phyloP scores from a whole-genome alignment of 371 early-diverging fungal species.

The Mucor saturninus region DNA sequence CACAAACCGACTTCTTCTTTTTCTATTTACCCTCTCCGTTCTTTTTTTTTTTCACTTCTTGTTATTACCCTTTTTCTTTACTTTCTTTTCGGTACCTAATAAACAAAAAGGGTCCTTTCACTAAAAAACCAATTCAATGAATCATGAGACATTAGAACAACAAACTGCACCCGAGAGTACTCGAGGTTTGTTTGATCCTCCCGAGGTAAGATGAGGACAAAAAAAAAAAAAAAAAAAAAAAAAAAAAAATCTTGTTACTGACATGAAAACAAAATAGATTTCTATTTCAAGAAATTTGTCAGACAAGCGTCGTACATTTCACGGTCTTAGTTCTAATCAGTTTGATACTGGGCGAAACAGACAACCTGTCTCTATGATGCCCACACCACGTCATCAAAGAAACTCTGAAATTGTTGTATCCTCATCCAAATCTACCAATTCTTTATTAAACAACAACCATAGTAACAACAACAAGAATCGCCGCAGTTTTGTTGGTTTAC shows the following conservation, averaged over 20 bases:
- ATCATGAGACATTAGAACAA: constrained; percentile 51
- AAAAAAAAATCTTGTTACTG: not conserved
- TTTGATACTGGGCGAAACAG: constrained; percentile 17
- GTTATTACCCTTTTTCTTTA: constrained; percentile 18
- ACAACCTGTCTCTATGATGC: constrained; percentile 33
- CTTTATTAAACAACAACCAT: constrained; percentile 3
- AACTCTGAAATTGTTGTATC: constrained; percentile 43
- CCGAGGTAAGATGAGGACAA: constrained; percentile 22
- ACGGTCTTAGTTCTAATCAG: constrained; percentile 18
- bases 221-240: not conserved
- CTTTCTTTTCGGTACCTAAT: constrained; percentile 4
- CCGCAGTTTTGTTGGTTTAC: constrained; percentile 23
- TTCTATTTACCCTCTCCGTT: constrained; percentile 12
- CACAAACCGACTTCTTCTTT: constrained; percentile 1
- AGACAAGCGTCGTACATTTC: constrained; percentile 44
- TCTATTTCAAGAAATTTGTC: constrained; percentile 11
- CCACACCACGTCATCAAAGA: constrained; percentile 40
- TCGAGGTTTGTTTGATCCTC: constrained; percentile 54
- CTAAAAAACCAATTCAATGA: constrained; percentile 25
- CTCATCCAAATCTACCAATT: constrained; percentile 24
- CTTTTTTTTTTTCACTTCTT: constrained; percentile 22
- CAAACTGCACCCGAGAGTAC: constrained; percentile 61
- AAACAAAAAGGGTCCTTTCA: not conserved
- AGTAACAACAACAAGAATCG: constrained; percentile 16
- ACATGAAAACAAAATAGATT: not conserved